phyloP scores from a whole-genome alignment of 179 eudicot genomes.

The Actinidia arguta region DNA sequence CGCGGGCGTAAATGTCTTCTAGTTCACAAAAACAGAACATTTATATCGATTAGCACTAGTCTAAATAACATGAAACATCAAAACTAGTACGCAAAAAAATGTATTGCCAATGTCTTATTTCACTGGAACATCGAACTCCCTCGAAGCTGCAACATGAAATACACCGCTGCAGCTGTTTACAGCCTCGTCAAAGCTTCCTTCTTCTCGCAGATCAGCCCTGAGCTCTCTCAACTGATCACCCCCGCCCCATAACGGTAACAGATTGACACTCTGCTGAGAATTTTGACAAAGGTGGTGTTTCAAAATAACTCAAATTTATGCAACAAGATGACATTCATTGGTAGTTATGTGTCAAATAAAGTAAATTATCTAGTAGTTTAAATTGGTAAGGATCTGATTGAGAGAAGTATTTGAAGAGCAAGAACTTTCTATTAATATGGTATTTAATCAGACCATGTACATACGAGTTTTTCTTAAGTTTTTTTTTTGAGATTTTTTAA shows the following conservation, averaged over 20 bases:
- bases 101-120: slow-evolving; percentile 53
- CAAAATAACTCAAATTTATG: not conserved
- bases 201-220: slow-evolving; percentile 65
- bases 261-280: slow-evolving; percentile 49
- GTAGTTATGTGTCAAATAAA: not conserved
- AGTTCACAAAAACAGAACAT: not conserved
- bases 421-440: too few relatives aligned
- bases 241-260: slow-evolving; percentile 53
- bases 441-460: too few relatives aligned
- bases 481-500: too few relatives aligned
- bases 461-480: too few relatives aligned
- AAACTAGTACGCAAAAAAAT: not conserved
- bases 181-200: slow-evolving; percentile 88
- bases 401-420: not conserved
- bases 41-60: not conserved
- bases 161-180: slow-evolving; percentile 69
- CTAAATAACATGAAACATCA: not conserved
- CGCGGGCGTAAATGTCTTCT: slow-evolving; percentile 54
- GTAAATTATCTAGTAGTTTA: too few relatives aligned
- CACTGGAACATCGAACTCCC: slow-evolving; percentile 55
- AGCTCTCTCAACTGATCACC: slow-evolving; percentile 52
- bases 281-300: not conserved
- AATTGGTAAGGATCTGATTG: too few relatives aligned
- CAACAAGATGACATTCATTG: not conserved
- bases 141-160: slow-evolving; percentile 83